Evolutionary conservation across 2,329 filamentous ascomycete species (phyloP).

Genomic region (Pezicula radicicola): DNA sequence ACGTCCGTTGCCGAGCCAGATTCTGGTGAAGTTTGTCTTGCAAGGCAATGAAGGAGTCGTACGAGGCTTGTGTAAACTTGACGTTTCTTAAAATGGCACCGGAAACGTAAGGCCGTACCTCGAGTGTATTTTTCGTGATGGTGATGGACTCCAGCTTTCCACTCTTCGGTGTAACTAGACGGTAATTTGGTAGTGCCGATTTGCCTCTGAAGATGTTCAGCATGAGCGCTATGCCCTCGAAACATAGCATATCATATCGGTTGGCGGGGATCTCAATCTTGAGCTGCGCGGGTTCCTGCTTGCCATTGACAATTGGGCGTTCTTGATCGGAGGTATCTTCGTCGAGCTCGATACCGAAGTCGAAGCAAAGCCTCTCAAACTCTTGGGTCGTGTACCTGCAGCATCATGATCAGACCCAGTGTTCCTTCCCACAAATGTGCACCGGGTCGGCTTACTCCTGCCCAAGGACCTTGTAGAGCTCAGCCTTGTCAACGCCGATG

Average conservation of each 20-base stretch:
- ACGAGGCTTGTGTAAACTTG: constrained; percentile 85
- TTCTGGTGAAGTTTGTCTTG: constrained; percentile 99
- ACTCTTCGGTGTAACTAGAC: constrained; percentile 66
- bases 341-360: constrained; percentile 93
- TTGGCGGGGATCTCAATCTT: constrained; percentile 99
- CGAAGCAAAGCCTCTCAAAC: constrained; percentile 97
- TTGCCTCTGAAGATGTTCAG: constrained; percentile 90
- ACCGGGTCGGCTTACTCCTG: constrained; percentile 63
- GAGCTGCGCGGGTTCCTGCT: constrained; percentile 84
- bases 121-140: constrained; percentile 70
- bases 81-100: constrained; percentile 87
- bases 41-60: constrained; percentile 95
- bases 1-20: constrained; percentile 83
- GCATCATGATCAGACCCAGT: constrained; percentile 23
- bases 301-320: constrained; percentile 70
- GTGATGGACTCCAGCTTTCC: constrained; percentile 78
- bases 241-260: constrained; percentile 91
- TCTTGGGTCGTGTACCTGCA: constrained; percentile 83
- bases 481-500: constrained; percentile 93
- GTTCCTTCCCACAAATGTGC: constrained; percentile 13
- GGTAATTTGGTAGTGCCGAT: constrained; percentile 74
- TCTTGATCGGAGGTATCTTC: constrained; percentile 64
- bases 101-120: constrained; percentile 84
- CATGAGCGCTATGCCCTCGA: constrained; percentile 94
- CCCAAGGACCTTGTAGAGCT: constrained; percentile 89